phyloP scores from a whole-genome alignment of 768 basidiomycete genomes.

The Lanmaoa pseudosensibilis region DNA sequence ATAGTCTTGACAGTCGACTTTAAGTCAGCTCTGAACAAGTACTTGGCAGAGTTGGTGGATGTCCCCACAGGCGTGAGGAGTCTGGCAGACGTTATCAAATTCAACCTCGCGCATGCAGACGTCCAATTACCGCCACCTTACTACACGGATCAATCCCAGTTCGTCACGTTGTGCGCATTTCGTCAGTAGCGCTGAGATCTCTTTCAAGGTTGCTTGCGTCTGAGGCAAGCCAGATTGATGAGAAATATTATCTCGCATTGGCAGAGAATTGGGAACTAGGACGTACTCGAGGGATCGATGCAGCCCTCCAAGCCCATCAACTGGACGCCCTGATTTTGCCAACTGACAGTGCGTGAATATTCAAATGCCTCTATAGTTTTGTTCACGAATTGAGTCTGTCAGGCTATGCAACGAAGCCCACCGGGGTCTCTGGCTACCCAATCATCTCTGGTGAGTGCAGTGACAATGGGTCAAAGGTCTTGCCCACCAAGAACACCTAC shows the following conservation, averaged over 20 bases:
- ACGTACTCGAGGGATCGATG: conserved; percentile 54
- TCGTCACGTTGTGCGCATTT: conserved; percentile 4
- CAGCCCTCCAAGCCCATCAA: conserved; percentile 43
- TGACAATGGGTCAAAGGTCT: not conserved
- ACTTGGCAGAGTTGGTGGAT: conserved; percentile 44
- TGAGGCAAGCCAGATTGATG: conserved; percentile 34
- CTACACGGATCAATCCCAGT: conserved; percentile 39
- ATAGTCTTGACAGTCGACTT: conserved; percentile 56
- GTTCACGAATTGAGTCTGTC: not conserved
- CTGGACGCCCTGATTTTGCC: conserved; percentile 57
- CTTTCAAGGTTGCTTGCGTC: conserved; percentile 23
- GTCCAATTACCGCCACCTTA: conserved; percentile 43
- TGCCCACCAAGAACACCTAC: conserved; percentile 1
- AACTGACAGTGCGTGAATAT: conserved; percentile 30
- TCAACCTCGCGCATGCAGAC: conserved; percentile 52
- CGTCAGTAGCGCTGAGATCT: conserved; percentile 3
- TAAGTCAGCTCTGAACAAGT: conserved; percentile 50
- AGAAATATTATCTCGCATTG: conserved; percentile 45
- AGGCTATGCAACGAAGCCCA: conserved; percentile 33
- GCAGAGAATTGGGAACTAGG: conserved; percentile 50
- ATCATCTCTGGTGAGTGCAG: conserved; percentile 55
- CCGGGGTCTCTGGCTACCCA: conserved; percentile 65
- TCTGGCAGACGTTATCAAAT: conserved; percentile 58
- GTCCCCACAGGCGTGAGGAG: conserved; percentile 61
- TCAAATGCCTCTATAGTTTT: not conserved